Percentiles rank a stretch among this genome's conserved stretches.
phyloP scores from a whole-genome alignment of 176 grass and related monocot genomes.

The Musa itinerans region DNA sequence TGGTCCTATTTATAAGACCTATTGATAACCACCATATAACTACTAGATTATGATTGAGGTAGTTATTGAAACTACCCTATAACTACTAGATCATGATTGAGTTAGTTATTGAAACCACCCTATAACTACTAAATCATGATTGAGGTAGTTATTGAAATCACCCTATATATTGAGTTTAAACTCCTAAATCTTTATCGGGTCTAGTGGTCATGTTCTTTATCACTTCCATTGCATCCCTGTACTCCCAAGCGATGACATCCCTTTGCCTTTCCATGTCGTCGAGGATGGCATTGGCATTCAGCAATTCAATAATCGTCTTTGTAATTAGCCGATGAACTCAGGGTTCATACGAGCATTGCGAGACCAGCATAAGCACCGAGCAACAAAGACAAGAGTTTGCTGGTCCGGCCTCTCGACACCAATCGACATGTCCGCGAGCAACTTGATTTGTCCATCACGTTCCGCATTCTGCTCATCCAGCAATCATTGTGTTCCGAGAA shows the following conservation, averaged over 20 bases:
- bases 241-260: constrained; percentile 48
- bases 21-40: no score
- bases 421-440: constrained; percentile 45
- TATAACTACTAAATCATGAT: no score
- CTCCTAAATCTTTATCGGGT: neutral
- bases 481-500: constrained; percentile 72
- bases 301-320: constrained; percentile 39
- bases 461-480: constrained; percentile 53
- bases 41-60: no score
- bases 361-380: constrained; percentile 51
- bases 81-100: no score
- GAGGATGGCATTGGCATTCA: constrained; percentile 32
- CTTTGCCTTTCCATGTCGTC: constrained; percentile 36
- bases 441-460: constrained; percentile 21
- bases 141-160: no score
- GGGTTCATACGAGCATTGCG: constrained; percentile 39
- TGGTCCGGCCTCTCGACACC: constrained; percentile 35
- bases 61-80: no score
- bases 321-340: constrained; percentile 60
- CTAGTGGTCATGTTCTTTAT: neutral
- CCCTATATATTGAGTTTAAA: no score
- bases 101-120: no score
- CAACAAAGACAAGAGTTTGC: constrained; percentile 61
- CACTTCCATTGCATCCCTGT: constrained; percentile 9
- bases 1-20: no score